These are phyloP conservation scores for Byssothecium circinans DNA, from an alignment of 2,329 filamentous ascomycete species.

Conservation along the genomic window DNA sequence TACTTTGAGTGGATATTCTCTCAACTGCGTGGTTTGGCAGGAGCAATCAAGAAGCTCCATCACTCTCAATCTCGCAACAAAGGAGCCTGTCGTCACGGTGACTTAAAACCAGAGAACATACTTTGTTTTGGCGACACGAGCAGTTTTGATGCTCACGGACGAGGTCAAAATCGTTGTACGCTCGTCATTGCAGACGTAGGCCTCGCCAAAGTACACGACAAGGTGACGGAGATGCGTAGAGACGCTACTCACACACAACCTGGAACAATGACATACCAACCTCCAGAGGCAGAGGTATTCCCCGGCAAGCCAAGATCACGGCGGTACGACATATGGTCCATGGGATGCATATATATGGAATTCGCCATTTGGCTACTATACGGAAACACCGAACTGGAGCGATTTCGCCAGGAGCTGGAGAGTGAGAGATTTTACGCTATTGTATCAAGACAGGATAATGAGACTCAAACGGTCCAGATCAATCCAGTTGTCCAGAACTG, in stretches of 20 bases:
- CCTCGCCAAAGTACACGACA: constrained; percentile 6
- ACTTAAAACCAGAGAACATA: constrained; percentile 14
- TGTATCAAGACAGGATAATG: constrained; percentile 6
- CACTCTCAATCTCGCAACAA: not conserved
- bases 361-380: constrained; percentile 19
- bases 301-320: constrained; percentile 3
- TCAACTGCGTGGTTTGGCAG: constrained; percentile 14
- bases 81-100: constrained; percentile 7
- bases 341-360: constrained; percentile 19
- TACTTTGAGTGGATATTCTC: constrained; percentile 10
- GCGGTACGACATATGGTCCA: constrained; percentile 17
- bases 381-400: constrained; percentile 3
- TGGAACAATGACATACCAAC: constrained; percentile 10
- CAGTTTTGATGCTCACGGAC: not conserved
- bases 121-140: constrained; percentile 13
- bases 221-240: constrained; percentile 1
- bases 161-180: not conserved
- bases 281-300: constrained; percentile 9
- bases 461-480: not conserved
- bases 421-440: not conserved
- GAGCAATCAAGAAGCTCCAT: constrained; percentile 11
- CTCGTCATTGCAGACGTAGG: constrained; percentile 17
- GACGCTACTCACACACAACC: constrained; percentile 2
- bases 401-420: constrained; percentile 3
- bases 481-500: constrained; percentile 8